Evolutionary conservation across 176 grass and related monocot species (phyloP).

Genomic region (Musa troglodytarum): DNA sequence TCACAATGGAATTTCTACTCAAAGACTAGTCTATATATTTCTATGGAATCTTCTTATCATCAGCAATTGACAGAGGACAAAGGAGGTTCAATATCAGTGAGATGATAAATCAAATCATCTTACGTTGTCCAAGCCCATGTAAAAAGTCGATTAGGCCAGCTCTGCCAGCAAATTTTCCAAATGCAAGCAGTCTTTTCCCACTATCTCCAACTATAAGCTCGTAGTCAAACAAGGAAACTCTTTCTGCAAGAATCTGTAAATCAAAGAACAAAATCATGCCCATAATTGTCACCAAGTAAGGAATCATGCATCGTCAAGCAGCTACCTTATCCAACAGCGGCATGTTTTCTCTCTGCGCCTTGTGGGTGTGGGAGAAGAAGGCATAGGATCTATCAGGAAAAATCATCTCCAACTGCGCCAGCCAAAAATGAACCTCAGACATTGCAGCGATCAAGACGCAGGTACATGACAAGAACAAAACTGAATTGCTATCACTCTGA

Average conservation of each 20-base stretch:
- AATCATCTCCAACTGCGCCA: constrained; percentile 70
- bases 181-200: constrained; percentile 73
- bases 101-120: constrained; percentile 23
- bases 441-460: neutral
- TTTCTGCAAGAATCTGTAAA: constrained; percentile 86
- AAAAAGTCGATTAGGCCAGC: constrained; percentile 94
- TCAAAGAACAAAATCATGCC: neutral
- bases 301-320: neutral
- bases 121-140: constrained; percentile 83
- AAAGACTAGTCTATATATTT: too few relatives aligned
- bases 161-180: constrained; percentile 94
- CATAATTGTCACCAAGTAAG: neutral
- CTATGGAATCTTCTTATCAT: neutral
- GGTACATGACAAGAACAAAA: neutral
- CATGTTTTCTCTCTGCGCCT: constrained; percentile 92
- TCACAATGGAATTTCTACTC: too few relatives aligned
- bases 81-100: neutral
- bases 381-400: constrained; percentile 70
- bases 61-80: neutral
- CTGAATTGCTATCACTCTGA: constrained; percentile 11
- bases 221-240: constrained; percentile 77
- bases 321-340: constrained; percentile 78
- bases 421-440: neutral
- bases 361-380: constrained; percentile 96
- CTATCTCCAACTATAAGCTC: constrained; percentile 76